phyloP scores from a whole-genome alignment of 1,284 basidiomycete species.

The Puccinia triticina region DNA sequence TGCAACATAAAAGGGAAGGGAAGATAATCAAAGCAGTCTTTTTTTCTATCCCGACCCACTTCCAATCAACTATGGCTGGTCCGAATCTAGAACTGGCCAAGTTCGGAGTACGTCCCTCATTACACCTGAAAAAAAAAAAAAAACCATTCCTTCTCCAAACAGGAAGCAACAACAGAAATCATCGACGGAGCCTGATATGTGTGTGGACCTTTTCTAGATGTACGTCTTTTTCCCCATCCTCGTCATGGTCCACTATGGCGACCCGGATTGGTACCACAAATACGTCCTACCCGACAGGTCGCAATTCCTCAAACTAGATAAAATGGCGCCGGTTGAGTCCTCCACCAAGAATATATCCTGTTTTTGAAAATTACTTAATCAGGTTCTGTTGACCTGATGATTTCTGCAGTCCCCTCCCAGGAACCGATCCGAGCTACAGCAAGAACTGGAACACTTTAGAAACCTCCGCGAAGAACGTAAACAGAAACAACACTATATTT shows the following conservation, averaged over 20 bases:
- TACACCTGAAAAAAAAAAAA: constrained; percentile 52
- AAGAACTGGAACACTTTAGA: constrained; percentile 28
- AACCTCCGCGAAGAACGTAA: constrained; percentile 21
- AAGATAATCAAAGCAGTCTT: constrained; percentile 52
- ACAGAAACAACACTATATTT: neutral
- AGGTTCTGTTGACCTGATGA: neutral
- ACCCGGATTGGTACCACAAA: constrained; percentile 81
- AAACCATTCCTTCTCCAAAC: neutral
- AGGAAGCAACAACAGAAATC: constrained; percentile 4
- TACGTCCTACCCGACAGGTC: constrained; percentile 75
- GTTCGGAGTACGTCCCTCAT: constrained; percentile 55
- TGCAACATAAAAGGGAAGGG: no score
- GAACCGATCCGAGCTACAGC: constrained; percentile 19
- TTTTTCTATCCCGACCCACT: constrained; percentile 64
- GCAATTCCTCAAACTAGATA: constrained; percentile 32
- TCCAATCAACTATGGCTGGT: constrained; percentile 67
- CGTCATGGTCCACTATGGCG: constrained; percentile 82
- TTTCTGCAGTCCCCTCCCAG: constrained; percentile 19
- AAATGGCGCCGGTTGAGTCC: constrained; percentile 36
- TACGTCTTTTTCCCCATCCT: constrained; percentile 86
- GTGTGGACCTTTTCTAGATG: constrained; percentile 64
- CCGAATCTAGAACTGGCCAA: constrained; percentile 66
- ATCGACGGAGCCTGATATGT: constrained; percentile 64
- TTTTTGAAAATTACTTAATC: neutral
- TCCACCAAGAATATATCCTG: neutral